Percentiles rank a stretch among this genome's conserved stretches.
These are phyloP conservation scores for Phytophthora meadii DNA, from an alignment of 352 stramenopile genomes.

Conservation along the genomic window DNA sequence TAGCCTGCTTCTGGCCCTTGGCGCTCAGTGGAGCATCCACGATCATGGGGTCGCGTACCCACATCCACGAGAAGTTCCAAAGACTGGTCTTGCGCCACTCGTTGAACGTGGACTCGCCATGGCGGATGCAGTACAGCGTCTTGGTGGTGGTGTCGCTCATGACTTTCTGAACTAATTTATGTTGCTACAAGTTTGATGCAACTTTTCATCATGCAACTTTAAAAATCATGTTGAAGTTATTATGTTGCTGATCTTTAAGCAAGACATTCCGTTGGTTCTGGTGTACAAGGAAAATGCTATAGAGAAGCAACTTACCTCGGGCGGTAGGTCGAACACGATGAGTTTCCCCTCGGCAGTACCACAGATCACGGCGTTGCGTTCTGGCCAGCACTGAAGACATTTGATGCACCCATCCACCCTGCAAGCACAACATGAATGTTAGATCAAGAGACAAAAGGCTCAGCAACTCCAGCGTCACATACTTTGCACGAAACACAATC, in stretches of 20 bases:
- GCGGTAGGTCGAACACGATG: constrained; percentile 36
- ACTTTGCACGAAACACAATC: constrained; percentile 52
- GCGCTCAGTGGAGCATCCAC: constrained; percentile 77
- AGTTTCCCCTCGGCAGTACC: constrained; percentile 42
- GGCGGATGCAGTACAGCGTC: constrained; percentile 88
- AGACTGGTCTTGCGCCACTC: constrained; percentile 85
- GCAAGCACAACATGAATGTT: constrained; percentile 1
- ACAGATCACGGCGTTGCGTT: constrained; percentile 36
- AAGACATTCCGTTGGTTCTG: constrained; percentile 10
- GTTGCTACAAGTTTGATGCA: background rate
- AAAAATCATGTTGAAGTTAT: background rate
- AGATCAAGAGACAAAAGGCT: background rate
- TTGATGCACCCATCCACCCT: constrained; percentile 42
- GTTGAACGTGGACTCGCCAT: constrained; percentile 90
- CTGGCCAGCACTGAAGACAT: constrained; percentile 44
- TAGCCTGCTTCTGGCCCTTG: constrained; percentile 72
- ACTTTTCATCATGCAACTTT: background rate
- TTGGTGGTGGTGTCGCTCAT: constrained; percentile 43
- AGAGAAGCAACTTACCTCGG: constrained; percentile 18
- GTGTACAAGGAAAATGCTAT: background rate
- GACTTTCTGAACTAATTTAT: background rate
- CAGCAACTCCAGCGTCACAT: constrained; percentile 12
- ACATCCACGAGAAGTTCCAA: constrained; percentile 87
- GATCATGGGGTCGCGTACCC: constrained; percentile 87
- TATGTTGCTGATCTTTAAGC: background rate